Conservation (phyloP, 1,139 yeast genomes). For the Debaryomycetaceae sp. region DNA sequence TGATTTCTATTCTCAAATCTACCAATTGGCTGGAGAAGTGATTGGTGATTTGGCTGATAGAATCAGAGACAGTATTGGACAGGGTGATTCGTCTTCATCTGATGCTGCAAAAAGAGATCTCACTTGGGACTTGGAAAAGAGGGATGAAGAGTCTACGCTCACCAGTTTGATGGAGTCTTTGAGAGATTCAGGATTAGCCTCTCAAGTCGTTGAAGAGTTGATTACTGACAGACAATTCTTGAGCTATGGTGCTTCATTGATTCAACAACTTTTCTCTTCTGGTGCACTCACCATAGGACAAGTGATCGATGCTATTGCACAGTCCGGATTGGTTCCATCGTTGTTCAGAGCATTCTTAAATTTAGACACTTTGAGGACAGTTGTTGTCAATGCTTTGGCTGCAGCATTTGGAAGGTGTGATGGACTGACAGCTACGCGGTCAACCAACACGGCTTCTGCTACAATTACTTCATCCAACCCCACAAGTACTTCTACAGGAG, state of each 20-base stretch:
- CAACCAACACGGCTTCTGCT: constrained; percentile 14
- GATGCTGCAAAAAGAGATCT: constrained; percentile 17
- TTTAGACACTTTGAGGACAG: constrained; percentile 37
- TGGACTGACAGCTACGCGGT: constrained; percentile 24
- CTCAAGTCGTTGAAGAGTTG: constrained; percentile 38
- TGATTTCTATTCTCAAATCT: constrained; percentile 39
- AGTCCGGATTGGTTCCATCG: constrained; percentile 40
- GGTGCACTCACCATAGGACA: constrained; percentile 28
- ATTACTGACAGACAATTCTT: constrained; percentile 40
- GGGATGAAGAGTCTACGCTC: constrained; percentile 17
- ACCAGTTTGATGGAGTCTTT: constrained; percentile 44
- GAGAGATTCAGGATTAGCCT: constrained; percentile 44
- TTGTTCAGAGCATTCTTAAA: constrained; percentile 40
- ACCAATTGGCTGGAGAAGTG: constrained; percentile 30
- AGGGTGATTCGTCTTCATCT: constrained; percentile 7
- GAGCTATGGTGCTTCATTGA: constrained; percentile 39
- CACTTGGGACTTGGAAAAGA: constrained; percentile 2
- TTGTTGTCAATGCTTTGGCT: constrained; percentile 43
- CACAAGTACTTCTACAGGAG: constrained; percentile 7
- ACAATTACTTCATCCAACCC: constrained; percentile 14
- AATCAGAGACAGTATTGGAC: constrained; percentile 22
- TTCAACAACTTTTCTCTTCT: constrained; percentile 26
- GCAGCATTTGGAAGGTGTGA: constrained; percentile 45
- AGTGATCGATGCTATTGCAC: constrained; percentile 27
- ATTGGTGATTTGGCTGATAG: constrained; percentile 29